Evolutionary conservation across 129 eudicot genomes (phyloP), one percentile per base, ranked within the genome.

Genomic region (Arctium minus): DNA sequence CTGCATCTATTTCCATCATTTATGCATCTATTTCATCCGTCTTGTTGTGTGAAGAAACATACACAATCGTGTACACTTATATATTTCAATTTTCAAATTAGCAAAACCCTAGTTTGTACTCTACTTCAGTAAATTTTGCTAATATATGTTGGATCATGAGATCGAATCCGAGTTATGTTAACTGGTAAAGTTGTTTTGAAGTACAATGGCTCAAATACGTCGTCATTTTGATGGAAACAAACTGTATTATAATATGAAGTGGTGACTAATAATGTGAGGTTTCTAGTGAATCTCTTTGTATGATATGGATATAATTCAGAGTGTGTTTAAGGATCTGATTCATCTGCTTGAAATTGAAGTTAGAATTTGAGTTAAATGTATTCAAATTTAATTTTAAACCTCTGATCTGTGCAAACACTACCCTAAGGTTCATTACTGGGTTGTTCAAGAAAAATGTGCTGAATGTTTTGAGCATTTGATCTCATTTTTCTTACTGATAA

Each of bases 101-200:
- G 53, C 30, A 72, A 72, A 72, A 72, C 76, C 76, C 76, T 72
- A 72, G 76, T 44, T 18, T 37, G 44, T 72, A 72, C 76, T 72
- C 76, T 72, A 72, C 76, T 72, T 72, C 50, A 72, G 76, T 72
- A 2, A 72, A 72, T 72, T 40, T 72, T 38, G 76, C 76, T 72
- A 37, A 37, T 72, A 72, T 72, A 3, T 38, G 76, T 37, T 37
- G 46, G 76, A 72, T 72, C 76, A 72, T 72, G 76, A 37, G 76
- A 72, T 72, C 76, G 53, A 72, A 72, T 72, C 53, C 32, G 29
- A 38, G 76, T n/a, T 72, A 72, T 72, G 31, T 6, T 72, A n/a
- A n/a, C 53, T 72, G 76, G 76, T 72, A 38, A 72, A 72, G 76
- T 29, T 35, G 53, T 37, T 72, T 37, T n/a, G 53, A 72, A 72